phyloP scores from a whole-genome alignment of 345 rosid genomes.

The Eucalyptus paniculata region DNA sequence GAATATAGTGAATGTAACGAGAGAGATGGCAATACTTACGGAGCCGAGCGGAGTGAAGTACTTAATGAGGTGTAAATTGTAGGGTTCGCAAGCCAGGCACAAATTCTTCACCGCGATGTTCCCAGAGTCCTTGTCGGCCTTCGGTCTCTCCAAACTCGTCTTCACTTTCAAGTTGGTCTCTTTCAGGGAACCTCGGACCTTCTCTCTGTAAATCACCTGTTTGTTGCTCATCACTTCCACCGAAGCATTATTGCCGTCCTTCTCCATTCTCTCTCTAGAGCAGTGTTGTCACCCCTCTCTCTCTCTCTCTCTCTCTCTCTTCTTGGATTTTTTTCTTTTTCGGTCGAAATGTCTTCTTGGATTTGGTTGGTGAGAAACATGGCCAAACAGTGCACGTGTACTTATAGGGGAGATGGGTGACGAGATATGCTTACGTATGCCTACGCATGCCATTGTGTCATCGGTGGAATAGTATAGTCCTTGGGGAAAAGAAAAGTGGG shows the following conservation, averaged over 20 bases:
- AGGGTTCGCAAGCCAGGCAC: conserved; percentile 46
- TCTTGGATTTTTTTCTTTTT: background rate
- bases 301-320: background rate
- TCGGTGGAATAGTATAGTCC: background rate
- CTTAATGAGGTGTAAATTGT: conserved; percentile 26
- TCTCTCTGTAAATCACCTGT: conserved; percentile 20
- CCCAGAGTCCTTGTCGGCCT: conserved; percentile 3
- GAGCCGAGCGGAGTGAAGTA: conserved; percentile 3
- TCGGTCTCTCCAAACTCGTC: conserved; percentile 2
- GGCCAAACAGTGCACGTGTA: background rate
- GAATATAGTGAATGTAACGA: background rate
- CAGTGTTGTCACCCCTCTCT: background rate
- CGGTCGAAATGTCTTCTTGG: background rate
- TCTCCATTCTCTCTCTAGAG: background rate
- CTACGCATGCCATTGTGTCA: background rate
- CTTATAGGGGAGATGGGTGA: background rate
- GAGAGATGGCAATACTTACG: background rate
- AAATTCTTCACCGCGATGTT: conserved; percentile 39
- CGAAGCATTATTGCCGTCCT: background rate
- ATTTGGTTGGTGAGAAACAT: background rate
- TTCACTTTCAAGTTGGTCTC: conserved; percentile 22
- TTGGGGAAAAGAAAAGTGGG: background rate
- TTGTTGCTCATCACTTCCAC: conserved; percentile 11
- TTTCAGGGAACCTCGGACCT: conserved; percentile 24
- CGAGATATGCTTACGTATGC: background rate